Evolutionary conservation across 2,329 filamentous ascomycete genomes (phyloP).

Genomic region (Sclerotinia subarctica): DNA sequence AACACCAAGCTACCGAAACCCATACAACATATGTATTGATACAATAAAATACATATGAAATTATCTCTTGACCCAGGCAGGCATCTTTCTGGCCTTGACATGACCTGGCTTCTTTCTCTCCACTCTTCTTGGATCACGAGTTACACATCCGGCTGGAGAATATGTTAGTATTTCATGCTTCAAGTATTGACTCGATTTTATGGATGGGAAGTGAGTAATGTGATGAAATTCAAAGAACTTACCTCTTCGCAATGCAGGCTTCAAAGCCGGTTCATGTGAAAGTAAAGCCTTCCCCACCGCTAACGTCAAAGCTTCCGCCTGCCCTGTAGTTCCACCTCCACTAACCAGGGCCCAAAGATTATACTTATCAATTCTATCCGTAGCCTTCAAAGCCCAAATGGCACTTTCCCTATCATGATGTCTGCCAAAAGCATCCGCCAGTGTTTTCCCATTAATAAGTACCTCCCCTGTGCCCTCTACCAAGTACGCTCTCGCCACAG

Average conservation of each 20-base stretch:
- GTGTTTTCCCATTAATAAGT: conserved; percentile 82
- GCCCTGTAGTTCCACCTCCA: conserved; percentile 89
- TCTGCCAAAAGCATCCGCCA: conserved; percentile 78
- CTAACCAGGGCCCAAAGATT: conserved; percentile 85
- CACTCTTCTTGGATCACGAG: conserved; percentile 84
- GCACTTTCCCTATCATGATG: conserved; percentile 93
- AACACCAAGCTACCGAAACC: neutral
- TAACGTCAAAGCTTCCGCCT: conserved; percentile 90
- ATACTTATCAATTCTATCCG: conserved; percentile 87
- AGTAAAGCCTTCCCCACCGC: conserved; percentile 84
- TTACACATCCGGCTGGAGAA: conserved; percentile 78
- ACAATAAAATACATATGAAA: conserved; percentile 35
- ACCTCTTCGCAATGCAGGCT: conserved; percentile 85
- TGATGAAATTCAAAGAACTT: conserved; percentile 43
- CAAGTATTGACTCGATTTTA: conserved; percentile 12
- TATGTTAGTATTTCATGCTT: conserved; percentile 31
- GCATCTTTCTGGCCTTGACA: conserved; percentile 96
- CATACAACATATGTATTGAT: conserved; percentile 21
- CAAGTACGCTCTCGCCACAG: conserved; percentile 78
- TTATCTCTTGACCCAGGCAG: conserved; percentile 85
- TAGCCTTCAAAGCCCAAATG: conserved; percentile 83
- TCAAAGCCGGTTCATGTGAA: conserved; percentile 88
- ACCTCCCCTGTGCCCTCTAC: conserved; percentile 93
- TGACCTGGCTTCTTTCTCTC: conserved; percentile 98
- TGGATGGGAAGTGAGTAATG: neutral